Evolutionary conservation across 352 stramenopile genomes (phyloP).

Genomic region (Pythium inflatum): DNA sequence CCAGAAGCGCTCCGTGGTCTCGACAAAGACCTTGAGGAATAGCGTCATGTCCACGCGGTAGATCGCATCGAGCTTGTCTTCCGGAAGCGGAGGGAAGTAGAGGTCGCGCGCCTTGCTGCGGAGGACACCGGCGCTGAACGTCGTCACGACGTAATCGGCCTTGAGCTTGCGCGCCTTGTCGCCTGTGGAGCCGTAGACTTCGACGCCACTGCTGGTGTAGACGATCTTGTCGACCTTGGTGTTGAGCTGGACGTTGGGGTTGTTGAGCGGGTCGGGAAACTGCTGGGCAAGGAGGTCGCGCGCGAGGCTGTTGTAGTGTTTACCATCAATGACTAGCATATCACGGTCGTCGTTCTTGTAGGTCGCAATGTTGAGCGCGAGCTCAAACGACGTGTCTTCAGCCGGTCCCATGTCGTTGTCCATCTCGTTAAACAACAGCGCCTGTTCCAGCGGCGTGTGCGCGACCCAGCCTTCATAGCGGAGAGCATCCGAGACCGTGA

Average conservation of each 20-base stretch:
- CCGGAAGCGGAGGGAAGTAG: neutral
- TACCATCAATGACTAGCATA: neutral
- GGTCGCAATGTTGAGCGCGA: constrained; percentile 1
- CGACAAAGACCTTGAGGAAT: constrained; percentile 12
- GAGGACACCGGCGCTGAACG: constrained; percentile 9
- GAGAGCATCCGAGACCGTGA: neutral
- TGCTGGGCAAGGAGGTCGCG: neutral
- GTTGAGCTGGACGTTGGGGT: constrained; percentile 1
- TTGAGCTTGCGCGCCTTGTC: neutral
- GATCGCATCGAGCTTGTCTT: constrained; percentile 11
- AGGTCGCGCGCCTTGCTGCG: neutral
- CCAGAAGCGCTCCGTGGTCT: constrained; percentile 5
- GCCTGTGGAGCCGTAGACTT: too few species aligned
- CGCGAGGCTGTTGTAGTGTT: constrained; percentile 9
- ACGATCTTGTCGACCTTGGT: constrained; percentile 1
- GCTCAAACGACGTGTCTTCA: constrained; percentile 3
- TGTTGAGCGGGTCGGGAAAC: constrained; percentile 5
- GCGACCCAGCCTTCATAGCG: constrained; percentile 1
- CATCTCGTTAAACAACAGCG: constrained; percentile 5
- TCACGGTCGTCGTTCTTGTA: neutral
- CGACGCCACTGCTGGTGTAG: neutral
- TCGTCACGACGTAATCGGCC: constrained; percentile 4
- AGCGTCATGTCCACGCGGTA: constrained; percentile 6
- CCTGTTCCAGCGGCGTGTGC: constrained; percentile 3
- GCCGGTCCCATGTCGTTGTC: constrained; percentile 1